Conservation (phyloP, 192 early-diverging fungal genomes). For the Nowakowskiella sp. region DNA sequence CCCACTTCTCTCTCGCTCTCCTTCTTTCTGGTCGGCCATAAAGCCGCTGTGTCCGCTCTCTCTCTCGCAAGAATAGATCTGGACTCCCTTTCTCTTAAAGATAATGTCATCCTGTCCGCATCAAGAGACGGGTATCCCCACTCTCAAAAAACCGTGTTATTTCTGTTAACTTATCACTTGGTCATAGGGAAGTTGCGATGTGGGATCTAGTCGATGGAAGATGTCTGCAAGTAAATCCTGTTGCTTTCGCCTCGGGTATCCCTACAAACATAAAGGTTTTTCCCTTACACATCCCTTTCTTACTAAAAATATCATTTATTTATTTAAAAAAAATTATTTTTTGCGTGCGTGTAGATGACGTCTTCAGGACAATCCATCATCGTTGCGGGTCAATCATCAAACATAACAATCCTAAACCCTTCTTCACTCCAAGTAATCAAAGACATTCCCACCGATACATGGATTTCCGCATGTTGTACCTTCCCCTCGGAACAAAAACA, state of each 20-base stretch:
- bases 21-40: constrained; percentile 22
- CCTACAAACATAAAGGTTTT: constrained; percentile 12
- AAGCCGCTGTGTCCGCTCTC: constrained; percentile 16
- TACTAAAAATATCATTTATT: constrained; percentile 14
- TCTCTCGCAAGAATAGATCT: constrained; percentile 24
- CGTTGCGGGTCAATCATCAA: constrained; percentile 15
- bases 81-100: neutral
- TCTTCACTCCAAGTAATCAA: constrained; percentile 20
- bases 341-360: constrained; percentile 12
- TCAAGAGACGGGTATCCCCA: constrained; percentile 17
- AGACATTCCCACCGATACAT: constrained; percentile 4
- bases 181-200: constrained; percentile 28
- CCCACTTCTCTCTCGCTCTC: too few species aligned
- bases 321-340: neutral
- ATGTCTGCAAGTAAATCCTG: constrained; percentile 18
- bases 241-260: constrained; percentile 16
- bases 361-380: constrained; percentile 27
- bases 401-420: constrained; percentile 20
- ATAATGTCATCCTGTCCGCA: constrained; percentile 6
- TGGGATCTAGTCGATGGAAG: constrained; percentile 42
- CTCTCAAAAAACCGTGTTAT: neutral
- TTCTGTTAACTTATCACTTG: neutral
- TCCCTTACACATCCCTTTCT: too few species aligned
- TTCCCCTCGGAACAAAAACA: constrained; percentile 17
- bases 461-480: constrained; percentile 21